These are phyloP conservation scores for Capniomyces stellatus DNA, from an alignment of 371 early-diverging fungal genomes.

Conservation along the genomic window DNA sequence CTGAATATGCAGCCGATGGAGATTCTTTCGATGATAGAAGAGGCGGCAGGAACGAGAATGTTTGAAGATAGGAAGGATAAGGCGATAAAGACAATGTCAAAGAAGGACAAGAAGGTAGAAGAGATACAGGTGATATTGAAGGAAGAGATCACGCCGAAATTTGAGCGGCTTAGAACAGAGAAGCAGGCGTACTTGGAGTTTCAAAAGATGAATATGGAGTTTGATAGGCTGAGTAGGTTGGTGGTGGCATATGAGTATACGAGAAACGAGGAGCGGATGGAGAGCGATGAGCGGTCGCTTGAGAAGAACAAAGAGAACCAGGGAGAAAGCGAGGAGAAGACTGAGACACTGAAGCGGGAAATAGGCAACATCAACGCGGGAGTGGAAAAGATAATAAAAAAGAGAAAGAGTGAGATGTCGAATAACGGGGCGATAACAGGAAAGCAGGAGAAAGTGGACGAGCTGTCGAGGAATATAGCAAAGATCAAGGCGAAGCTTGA, in stretches of 20 bases:
- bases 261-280: conserved; percentile 4
- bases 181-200: conserved; percentile 81
- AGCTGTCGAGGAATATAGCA: conserved; percentile 53
- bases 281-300: not conserved
- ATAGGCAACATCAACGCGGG: conserved; percentile 28
- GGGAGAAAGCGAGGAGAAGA: conserved; percentile 7
- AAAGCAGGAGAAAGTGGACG: conserved; percentile 49
- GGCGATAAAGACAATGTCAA: conserved; percentile 79
- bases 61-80: conserved; percentile 95
- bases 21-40: conserved; percentile 93
- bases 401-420: conserved; percentile 31
- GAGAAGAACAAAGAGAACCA: not conserved
- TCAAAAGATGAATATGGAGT: conserved; percentile 77
- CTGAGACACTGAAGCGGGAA: conserved; percentile 28
- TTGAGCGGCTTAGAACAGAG: conserved; percentile 74
- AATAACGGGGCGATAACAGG: conserved; percentile 40
- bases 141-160: conserved; percentile 86
- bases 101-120: conserved; percentile 89
- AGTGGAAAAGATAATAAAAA: conserved; percentile 23
- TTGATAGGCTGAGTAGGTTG: conserved; percentile 57
- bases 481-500: conserved; percentile 60
- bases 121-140: conserved; percentile 70
- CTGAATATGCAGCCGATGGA: conserved; percentile 98
- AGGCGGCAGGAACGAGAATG: conserved; percentile 97
- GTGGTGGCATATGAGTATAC: conserved; percentile 70